These are phyloP conservation scores for Ambrosia hybrid DNA, from an alignment of 140 eudicot species.

Conservation along the genomic window DNA sequence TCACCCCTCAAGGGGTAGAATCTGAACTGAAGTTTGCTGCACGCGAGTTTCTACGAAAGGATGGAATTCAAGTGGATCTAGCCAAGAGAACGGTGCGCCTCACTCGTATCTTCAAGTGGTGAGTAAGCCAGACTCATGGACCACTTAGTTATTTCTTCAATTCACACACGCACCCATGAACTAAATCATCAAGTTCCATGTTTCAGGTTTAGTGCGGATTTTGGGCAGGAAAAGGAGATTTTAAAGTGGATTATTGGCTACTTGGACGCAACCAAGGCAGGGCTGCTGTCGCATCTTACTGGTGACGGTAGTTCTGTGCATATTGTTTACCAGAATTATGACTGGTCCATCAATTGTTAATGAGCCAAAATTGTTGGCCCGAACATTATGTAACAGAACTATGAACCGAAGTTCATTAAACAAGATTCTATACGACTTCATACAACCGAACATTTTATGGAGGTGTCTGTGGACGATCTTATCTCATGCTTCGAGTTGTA, in stretches of 20 bases:
- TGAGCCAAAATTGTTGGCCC: background rate
- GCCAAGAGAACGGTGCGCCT: conserved; percentile 85
- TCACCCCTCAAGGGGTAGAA: conserved; percentile 60
- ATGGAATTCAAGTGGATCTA: conserved; percentile 70
- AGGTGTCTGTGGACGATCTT: conserved; percentile 16
- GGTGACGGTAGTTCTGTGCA: conserved; percentile 73
- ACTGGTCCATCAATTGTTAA: conserved; percentile 72
- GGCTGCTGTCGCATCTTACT: conserved; percentile 80
- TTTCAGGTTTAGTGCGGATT: conserved; percentile 79
- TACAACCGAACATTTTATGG: conserved; percentile 9
- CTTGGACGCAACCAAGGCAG: conserved; percentile 85
- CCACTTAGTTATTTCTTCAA: conserved; percentile 1
- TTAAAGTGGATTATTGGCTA: conserved; percentile 66
- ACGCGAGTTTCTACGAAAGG: conserved; percentile 72
- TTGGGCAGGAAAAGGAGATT: conserved; percentile 83
- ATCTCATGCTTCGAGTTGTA: no score
- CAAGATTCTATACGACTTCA: conserved; percentile 8
- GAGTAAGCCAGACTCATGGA: conserved; percentile 15
- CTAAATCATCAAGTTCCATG: background rate
- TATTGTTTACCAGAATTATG: conserved; percentile 68
- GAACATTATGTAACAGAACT: conserved; percentile 28
- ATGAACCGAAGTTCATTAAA: conserved; percentile 16
- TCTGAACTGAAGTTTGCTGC: conserved; percentile 76
- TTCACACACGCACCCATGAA: background rate
- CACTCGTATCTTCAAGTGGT: conserved; percentile 78